phyloP scores from a whole-genome alignment of 257 asterid species.

The Voacanga thouarsii region DNA sequence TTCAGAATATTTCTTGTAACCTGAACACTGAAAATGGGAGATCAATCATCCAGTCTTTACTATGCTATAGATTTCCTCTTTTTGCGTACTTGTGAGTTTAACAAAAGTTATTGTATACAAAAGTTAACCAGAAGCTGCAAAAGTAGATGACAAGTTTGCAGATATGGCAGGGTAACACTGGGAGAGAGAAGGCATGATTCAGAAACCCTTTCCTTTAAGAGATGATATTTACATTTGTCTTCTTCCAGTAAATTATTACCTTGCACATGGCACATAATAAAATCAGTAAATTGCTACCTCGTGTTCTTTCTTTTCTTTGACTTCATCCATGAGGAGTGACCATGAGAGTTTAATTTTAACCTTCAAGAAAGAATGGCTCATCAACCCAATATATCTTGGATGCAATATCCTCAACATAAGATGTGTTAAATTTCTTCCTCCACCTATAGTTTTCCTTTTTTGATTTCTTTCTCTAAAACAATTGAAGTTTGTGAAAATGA shows the following conservation, averaged over 20 bases:
- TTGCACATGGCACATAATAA: constrained; percentile 15
- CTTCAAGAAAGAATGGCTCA: too few relatives aligned
- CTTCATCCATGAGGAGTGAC: constrained; percentile 4
- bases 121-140: constrained; percentile 19
- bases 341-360: neutral
- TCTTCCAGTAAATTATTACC: constrained; percentile 14
- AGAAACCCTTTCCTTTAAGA: constrained; percentile 16
- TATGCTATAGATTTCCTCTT: too few relatives aligned
- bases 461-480: neutral
- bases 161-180: too few relatives aligned
- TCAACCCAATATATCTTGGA: neutral
- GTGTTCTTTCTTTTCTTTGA: neutral
- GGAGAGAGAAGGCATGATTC: constrained; percentile 22
- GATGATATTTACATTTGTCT: constrained; percentile 28
- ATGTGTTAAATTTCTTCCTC: neutral
- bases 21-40: too few relatives aligned
- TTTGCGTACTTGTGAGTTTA: too few relatives aligned
- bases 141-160: constrained; percentile 36
- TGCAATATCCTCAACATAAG: neutral
- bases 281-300: neutral
- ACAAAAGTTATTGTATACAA: constrained; percentile 10
- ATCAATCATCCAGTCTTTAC: too few relatives aligned
- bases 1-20: neutral
- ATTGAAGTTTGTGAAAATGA: neutral
- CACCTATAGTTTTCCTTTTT: neutral